Percentiles rank a stretch among this genome's conserved stretches.
phyloP scores from a whole-genome alignment of 768 basidiomycete species.

The Collybia mongolica region DNA sequence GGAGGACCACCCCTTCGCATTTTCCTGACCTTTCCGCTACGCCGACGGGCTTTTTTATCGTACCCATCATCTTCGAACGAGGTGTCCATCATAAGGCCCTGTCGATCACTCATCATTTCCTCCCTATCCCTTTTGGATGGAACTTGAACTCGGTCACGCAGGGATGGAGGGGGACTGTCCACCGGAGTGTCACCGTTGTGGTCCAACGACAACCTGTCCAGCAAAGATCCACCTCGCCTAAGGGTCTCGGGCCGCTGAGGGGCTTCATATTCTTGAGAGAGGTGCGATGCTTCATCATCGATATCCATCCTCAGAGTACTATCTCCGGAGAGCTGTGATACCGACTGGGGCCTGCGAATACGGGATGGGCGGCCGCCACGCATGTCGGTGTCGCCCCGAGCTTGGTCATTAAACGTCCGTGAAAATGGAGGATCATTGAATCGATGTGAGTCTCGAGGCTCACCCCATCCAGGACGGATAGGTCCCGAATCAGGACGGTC shows the following conservation, averaged over 20 bases:
- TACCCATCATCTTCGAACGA: constrained; percentile 28
- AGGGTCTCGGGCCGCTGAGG: constrained; percentile 12
- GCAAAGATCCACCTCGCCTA: constrained; percentile 25
- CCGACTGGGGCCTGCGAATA: neutral
- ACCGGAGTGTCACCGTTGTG: constrained; percentile 11
- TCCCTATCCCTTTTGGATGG: constrained; percentile 40
- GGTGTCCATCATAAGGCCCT: constrained; percentile 8
- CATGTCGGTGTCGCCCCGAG: neutral
- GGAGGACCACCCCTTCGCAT: constrained; percentile 18
- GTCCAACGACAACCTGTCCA: constrained; percentile 32
- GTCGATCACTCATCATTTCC: constrained; percentile 21
- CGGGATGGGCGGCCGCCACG: neutral
- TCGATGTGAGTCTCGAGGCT: neutral
- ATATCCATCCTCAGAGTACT: neutral
- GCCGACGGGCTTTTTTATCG: constrained; percentile 26
- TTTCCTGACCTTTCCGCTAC: constrained; percentile 23
- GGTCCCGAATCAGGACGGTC: no score
- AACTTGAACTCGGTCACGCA: constrained; percentile 37
- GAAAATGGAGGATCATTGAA: neutral
- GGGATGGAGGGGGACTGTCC: constrained; percentile 13
- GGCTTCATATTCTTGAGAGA: constrained; percentile 4
- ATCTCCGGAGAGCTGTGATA: neutral
- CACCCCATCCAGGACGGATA: no score
- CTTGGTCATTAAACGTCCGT: neutral
- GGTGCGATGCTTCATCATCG: neutral